Evolutionary conservation across 306 rosid species (phyloP).

Genomic region (Cicer cuneatum): DNA sequence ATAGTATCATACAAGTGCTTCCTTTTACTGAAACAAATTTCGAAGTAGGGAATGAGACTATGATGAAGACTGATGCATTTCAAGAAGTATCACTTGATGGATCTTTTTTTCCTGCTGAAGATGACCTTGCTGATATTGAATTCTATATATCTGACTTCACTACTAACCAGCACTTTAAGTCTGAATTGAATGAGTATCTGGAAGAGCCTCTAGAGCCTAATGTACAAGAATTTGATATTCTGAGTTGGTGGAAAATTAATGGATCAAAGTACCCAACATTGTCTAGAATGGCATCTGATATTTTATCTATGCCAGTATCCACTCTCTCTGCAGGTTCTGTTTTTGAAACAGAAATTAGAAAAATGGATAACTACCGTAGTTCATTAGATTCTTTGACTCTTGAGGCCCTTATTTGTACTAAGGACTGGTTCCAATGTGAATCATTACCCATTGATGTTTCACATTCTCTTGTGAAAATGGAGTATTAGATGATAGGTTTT

Average conservation of each 20-base stretch:
- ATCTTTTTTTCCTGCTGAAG: slow-evolving; percentile 49
- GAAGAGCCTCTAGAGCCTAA: slow-evolving; percentile 70
- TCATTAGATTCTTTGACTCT: slow-evolving; percentile 64
- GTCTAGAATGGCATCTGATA: slow-evolving; percentile 86
- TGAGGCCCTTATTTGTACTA: slow-evolving; percentile 85
- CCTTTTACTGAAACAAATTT: slow-evolving; percentile 53
- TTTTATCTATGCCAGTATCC: slow-evolving; percentile 74
- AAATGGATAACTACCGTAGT: slow-evolving; percentile 70
- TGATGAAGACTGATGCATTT: slow-evolving; percentile 52
- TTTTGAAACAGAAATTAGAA: slow-evolving; percentile 65
- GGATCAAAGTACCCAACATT: slow-evolving; percentile 67
- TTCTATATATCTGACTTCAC: slow-evolving; percentile 71
- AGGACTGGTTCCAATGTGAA: slow-evolving; percentile 77
- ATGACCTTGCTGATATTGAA: slow-evolving; percentile 75
- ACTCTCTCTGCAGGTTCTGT: slow-evolving; percentile 72
- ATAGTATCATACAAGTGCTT: slow-evolving; percentile 58
- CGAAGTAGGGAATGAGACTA: slow-evolving; percentile 58
- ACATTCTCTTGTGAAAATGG: slow-evolving; percentile 58
- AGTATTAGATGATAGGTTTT: slow-evolving; percentile 48
- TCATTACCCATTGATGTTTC: slow-evolving; percentile 55
- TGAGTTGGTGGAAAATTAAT: slow-evolving; percentile 85
- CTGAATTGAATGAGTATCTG: slow-evolving; percentile 80
- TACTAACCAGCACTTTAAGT: slow-evolving; percentile 58
- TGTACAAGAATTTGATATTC: slow-evolving; percentile 66
- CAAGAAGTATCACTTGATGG: slow-evolving; percentile 66